Conservation (phyloP, 208 protist species). For the Acanthamoeba sp. region DNA sequence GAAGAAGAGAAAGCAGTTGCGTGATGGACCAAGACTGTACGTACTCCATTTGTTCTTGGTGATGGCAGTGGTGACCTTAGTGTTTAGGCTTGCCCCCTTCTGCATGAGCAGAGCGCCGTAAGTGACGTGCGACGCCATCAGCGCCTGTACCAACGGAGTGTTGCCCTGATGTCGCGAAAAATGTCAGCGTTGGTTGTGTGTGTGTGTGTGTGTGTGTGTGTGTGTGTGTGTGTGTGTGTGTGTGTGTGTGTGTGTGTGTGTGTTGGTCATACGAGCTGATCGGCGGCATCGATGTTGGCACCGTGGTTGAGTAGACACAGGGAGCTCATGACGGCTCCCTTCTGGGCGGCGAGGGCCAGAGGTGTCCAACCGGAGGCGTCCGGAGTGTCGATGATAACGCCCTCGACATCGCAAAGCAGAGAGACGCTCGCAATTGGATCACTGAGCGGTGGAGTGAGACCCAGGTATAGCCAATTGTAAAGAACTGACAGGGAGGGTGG, state of each 20-base stretch:
- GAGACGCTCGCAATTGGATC: slow-evolving; percentile 9
- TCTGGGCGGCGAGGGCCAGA: neutral
- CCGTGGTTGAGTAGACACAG: slow-evolving; percentile 29
- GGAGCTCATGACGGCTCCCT: slow-evolving; percentile 3
- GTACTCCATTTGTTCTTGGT: neutral
- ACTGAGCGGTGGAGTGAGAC: neutral
- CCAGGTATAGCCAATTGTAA: neutral
- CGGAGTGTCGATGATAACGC: neutral
- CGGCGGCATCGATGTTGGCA: slow-evolving; percentile 22
- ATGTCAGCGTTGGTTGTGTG: neutral
- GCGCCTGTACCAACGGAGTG: slow-evolving; percentile 8
- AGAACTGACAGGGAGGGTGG: neutral
- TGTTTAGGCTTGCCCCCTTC: slow-evolving; percentile 24
- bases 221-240: too few relatives aligned
- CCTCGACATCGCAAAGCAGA: slow-evolving; percentile 24
- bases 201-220: too few relatives aligned
- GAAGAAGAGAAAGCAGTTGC: neutral
- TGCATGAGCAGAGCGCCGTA: slow-evolving; percentile 36
- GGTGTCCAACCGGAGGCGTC: neutral
- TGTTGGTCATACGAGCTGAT: neutral
- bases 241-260: too few relatives aligned
- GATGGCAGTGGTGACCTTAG: neutral
- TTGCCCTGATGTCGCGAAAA: slow-evolving; percentile 1
- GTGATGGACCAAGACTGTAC: too few relatives aligned
- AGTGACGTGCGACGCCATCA: neutral